These are phyloP conservation scores for Boechera retrofracta DNA, from an alignment of 345 rosid species.

Conservation along the genomic window DNA sequence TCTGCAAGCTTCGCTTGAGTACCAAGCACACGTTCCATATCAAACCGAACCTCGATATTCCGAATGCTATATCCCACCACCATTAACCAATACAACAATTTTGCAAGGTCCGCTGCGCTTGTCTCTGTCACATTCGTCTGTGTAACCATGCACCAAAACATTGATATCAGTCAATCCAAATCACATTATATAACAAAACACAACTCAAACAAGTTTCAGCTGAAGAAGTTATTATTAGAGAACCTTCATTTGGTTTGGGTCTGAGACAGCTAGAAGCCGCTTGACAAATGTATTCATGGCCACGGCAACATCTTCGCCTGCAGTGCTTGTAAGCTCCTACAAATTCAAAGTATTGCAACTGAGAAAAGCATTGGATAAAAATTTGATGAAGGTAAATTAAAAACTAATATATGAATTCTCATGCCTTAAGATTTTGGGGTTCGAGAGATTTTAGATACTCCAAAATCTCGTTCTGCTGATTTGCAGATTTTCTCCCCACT, in stretches of 20 bases:
- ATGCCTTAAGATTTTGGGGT: slow-evolving; percentile 95
- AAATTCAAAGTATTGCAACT: slow-evolving; percentile 29
- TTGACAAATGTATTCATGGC: slow-evolving; percentile 95
- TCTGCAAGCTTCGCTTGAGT: slow-evolving; percentile 75
- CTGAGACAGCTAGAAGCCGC: slow-evolving; percentile 88
- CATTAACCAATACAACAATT: slow-evolving; percentile 92
- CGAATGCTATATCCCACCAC: slow-evolving; percentile 96
- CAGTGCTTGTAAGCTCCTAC: slow-evolving; percentile 92
- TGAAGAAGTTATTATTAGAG: not conserved
- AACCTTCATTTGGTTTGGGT: slow-evolving; percentile 90
- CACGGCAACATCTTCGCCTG: slow-evolving; percentile 91
- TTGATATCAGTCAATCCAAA: slow-evolving; percentile 19
- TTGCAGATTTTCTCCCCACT: slow-evolving; percentile 68
- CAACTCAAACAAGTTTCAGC: slow-evolving; percentile 17
- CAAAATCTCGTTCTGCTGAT: slow-evolving; percentile 81
- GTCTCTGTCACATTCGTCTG: slow-evolving; percentile 84
- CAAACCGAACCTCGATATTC: slow-evolving; percentile 93
- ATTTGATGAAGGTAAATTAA: not conserved
- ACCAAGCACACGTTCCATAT: slow-evolving; percentile 94
- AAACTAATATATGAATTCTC: slow-evolving; percentile 5
- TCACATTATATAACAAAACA: slow-evolving; percentile 2
- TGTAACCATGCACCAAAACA: slow-evolving; percentile 20
- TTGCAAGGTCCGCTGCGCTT: slow-evolving; percentile 84
- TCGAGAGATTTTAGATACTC: slow-evolving; percentile 91
- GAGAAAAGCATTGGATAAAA: not conserved